Conservation (phyloP, 2,329 filamentous ascomycete species). For the Diaporthe sp. region DNA sequence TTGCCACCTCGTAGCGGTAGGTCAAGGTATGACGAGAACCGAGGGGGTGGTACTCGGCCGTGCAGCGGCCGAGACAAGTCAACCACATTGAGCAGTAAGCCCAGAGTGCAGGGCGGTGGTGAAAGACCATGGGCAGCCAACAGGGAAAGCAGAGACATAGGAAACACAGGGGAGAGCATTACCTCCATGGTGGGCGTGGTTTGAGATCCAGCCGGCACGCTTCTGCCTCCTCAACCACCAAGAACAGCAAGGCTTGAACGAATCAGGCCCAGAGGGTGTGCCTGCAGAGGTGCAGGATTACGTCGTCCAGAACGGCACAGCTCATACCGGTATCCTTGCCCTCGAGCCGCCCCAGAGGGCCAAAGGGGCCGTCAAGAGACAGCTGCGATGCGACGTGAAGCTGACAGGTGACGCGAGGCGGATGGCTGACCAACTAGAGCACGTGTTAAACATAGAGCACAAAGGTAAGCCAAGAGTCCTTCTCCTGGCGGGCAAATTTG, state of each 20-base stretch:
- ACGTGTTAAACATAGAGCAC: slow-evolving; percentile 18
- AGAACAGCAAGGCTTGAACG: not conserved
- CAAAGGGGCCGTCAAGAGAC: slow-evolving; percentile 27
- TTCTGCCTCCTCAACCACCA: not conserved
- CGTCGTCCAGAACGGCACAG: slow-evolving; percentile 14
- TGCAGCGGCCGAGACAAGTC: slow-evolving; percentile 39
- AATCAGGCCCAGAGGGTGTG: slow-evolving; percentile 24
- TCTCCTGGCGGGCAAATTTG: slow-evolving; percentile 19
- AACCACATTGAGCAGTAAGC: slow-evolving; percentile 11
- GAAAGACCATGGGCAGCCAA: not conserved
- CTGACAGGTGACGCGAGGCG: slow-evolving; percentile 36
- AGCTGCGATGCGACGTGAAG: slow-evolving; percentile 36
- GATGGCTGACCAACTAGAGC: slow-evolving; percentile 34
- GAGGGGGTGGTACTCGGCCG: slow-evolving; percentile 34
- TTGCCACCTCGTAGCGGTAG: slow-evolving; percentile 27
- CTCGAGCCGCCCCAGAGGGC: slow-evolving; percentile 17
- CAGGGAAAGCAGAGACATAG: slow-evolving; percentile 17
- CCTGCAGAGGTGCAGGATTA: slow-evolving; percentile 15
- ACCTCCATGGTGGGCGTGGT: slow-evolving; percentile 39
- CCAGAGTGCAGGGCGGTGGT: not conserved
- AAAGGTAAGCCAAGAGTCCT: slow-evolving; percentile 28
- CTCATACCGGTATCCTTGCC: slow-evolving; percentile 28
- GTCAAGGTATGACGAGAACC: slow-evolving; percentile 39
- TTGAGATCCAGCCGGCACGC: slow-evolving; percentile 27
- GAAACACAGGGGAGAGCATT: slow-evolving; percentile 22